Evolutionary conservation across 75 land plant species (phyloP), one percentile per base, ranked within the genome.

Genomic region (Sequoiadendron giganteum): DNA sequence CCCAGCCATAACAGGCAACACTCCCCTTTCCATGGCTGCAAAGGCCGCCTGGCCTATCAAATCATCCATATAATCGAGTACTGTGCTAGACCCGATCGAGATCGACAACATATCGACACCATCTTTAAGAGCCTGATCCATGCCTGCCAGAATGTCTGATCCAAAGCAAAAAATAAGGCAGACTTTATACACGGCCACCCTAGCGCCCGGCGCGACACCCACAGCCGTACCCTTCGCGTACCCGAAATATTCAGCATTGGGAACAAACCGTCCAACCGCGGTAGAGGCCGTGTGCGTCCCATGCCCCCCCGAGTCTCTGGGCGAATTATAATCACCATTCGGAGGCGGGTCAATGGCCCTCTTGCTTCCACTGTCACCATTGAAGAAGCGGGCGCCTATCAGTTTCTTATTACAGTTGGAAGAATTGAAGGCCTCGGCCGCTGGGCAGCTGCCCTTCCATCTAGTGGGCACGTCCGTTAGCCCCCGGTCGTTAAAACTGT

Each of bases 251-350:
- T 92, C 89, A 0, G 93, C 97, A n/a, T 86, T 89, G 7, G 36
- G 61, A n/a, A 95, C 97, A 73, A 77, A 88, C 45, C 86, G 90
- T 2, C 99, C 99, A 42, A 89, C 97, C 5, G 93, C 97, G 1
- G 97, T 97, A 28, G 97, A 92, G 7, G 98, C 89, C 0, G 97
- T 95, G 88, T 95, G 97, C 0, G 95, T 97, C 21, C 98, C 98
- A 87, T 97, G 98, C 42, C 98, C 98, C 0, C 89, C 87, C 4
- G 87, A 87, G 87, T 97, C 98, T 10, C 97, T 72, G 19, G 97
- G 85, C 0, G 21, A 89, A 0, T 2, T 3, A 56, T 56, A 56
- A 15, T 1, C 1, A 3, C 61, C 61, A 18, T 56, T 68, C 39
- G 89, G 90, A 21, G 89, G 48, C 68, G 91, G 88, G 0, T 91